Evolutionary conservation across 2,329 filamentous ascomycete genomes (phyloP), one percentile per base, ranked within the genome.

Genomic region (Fusarium sacchari): DNA sequence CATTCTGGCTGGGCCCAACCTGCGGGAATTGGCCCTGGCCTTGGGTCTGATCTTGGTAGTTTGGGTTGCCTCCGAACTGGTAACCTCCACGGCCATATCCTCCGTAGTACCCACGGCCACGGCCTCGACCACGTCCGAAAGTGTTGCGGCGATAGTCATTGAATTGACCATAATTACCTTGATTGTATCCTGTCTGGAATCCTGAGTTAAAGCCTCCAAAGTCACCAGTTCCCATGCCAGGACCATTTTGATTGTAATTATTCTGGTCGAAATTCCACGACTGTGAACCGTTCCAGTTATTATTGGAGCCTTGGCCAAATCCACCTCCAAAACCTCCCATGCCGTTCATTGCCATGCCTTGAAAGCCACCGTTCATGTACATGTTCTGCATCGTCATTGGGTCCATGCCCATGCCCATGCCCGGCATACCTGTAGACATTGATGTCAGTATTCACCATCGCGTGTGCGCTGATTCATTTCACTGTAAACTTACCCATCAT

Each of bases 381-480:
- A 92, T 91, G 83, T 89, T 91, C 82, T 93, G 90, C 89, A 92
- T 92, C 82, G 86, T 84, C 87, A 92, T 91, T 69, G 91, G 90
- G 87, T 95, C 93, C 94, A 97, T 96, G 83, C 89, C 89, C 94
- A 97, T 96, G 83, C 89, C 89, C 92, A 96, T 94, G 79, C 90
- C 90, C 76, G 92, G 86, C 92, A 96, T 95, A 80, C 90, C 93
- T 93, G 75, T 4, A 17, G 32, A 20, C 37, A 32, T 32, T 17
- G 37, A 37, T 24, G 69, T 83, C 77, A 86, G 81, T 68, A 64
- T 34, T 24, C n/a, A n/a, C 30, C 39, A 18, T n/a, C 30, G 6
- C 56, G 4, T 43, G 15, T 18, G 17, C 5, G 30, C 36, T 22
- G 24, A 14, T 22, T 20, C 34, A 24, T 47, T 26, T 34, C 24